Conservation (phyloP, 352 stramenopile species). For the Phytophthora ohioensis region DNA sequence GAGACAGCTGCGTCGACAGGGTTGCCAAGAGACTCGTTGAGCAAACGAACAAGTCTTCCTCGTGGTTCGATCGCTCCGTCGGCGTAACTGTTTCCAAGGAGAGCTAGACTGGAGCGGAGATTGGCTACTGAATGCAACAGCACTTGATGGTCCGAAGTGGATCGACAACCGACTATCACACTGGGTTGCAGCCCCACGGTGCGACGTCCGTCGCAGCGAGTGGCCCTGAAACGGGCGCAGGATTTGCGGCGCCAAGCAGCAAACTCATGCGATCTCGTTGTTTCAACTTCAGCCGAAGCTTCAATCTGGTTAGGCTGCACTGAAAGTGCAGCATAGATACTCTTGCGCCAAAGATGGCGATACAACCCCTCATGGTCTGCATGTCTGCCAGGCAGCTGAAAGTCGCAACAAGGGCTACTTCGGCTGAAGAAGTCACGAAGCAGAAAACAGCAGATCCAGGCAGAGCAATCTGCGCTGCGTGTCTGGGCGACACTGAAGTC, state of each 20-base stretch:
- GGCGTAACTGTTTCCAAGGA: background rate
- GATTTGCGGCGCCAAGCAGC: conserved; percentile 13
- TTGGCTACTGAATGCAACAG: conserved; percentile 4
- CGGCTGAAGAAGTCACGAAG: conserved; percentile 21
- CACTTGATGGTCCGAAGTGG: background rate
- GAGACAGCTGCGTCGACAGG: background rate
- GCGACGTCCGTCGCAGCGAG: background rate
- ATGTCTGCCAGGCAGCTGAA: background rate
- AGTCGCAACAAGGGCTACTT: conserved; percentile 22
- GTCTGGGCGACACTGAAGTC: conserved; percentile 26
- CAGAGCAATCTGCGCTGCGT: conserved; percentile 16
- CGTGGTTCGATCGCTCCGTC: background rate
- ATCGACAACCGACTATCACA: background rate
- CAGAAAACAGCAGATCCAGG: conserved; percentile 22
- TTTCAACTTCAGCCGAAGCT: conserved; percentile 14
- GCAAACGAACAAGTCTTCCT: background rate
- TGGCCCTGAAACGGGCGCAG: conserved; percentile 1
- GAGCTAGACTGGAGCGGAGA: background rate
- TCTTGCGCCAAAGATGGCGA: conserved; percentile 21
- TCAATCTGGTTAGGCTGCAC: conserved; percentile 30
- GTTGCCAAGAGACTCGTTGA: background rate
- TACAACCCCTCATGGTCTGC: background rate
- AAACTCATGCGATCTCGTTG: conserved; percentile 5
- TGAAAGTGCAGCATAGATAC: conserved; percentile 39
- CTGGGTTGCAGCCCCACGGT: conserved; percentile 1